Evolutionary conservation across 805 yeast species (phyloP).

Genomic region (Aciculoconidium aculeatum): DNA sequence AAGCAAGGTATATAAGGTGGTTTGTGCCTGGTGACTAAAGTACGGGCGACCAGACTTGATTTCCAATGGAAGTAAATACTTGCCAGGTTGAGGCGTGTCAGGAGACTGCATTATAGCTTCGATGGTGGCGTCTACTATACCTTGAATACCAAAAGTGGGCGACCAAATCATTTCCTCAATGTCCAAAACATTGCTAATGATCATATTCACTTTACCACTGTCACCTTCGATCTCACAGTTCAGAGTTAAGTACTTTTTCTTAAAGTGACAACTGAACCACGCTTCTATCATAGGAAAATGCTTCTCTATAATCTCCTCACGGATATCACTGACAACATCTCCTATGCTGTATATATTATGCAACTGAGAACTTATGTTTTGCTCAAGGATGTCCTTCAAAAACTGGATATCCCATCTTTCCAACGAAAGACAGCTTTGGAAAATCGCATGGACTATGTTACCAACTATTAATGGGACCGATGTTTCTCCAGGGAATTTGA

Average conservation of each 20-base stretch:
- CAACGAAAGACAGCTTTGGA: slow-evolving; percentile 50
- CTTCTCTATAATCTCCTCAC: slow-evolving; percentile 30
- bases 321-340: slow-evolving; percentile 40
- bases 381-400: slow-evolving; percentile 34
- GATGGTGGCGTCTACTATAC: slow-evolving; percentile 83
- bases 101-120: slow-evolving; percentile 47
- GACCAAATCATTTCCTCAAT: slow-evolving; percentile 92
- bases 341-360: slow-evolving; percentile 54
- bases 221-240: too few relatives aligned
- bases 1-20: slow-evolving; percentile 72
- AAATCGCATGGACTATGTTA: slow-evolving; percentile 68
- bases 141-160: slow-evolving; percentile 83
- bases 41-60: slow-evolving; percentile 77
- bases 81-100: slow-evolving; percentile 20
- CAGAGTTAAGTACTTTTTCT: too few relatives aligned
- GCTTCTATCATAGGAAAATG: slow-evolving; percentile 48
- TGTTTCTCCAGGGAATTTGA: slow-evolving; percentile 59
- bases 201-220: too few relatives aligned
- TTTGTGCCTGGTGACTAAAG: slow-evolving; percentile 77
- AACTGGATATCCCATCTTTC: slow-evolving; percentile 31
- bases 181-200: slow-evolving; percentile 63
- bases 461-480: slow-evolving; percentile 73
- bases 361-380: slow-evolving; percentile 35
- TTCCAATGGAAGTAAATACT: slow-evolving; percentile 71
- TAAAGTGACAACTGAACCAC: slow-evolving; percentile 47